A percentile compares a stretch with the other conserved stretches of the same genome.
These are phyloP conservation scores for Salix caprea DNA, from an alignment of 345 rosid genomes.

Conservation along the genomic window DNA sequence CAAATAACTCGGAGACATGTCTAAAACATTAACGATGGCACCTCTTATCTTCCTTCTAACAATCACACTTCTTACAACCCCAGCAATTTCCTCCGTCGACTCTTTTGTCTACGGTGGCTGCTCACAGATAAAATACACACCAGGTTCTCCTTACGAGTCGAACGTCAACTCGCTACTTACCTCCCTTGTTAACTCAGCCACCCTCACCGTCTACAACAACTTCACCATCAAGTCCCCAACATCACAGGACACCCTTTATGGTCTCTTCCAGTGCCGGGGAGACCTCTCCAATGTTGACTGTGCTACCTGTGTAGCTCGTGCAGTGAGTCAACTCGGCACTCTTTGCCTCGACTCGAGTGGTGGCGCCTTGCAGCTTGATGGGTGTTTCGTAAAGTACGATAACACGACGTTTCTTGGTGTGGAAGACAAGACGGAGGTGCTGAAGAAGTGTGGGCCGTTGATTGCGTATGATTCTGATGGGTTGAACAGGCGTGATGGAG, in stretches of 20 bases:
- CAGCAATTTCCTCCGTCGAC: slow-evolving; percentile 14
- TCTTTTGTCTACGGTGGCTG: slow-evolving; percentile 30
- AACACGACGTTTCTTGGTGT: slow-evolving; percentile 22
- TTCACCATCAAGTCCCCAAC: slow-evolving; percentile 19
- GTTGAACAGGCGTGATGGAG: slow-evolving; percentile 24
- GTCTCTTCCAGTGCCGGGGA: slow-evolving; percentile 36
- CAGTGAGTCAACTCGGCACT: slow-evolving; percentile 22
- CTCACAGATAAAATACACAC: slow-evolving; percentile 16
- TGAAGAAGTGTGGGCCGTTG: slow-evolving; percentile 24
- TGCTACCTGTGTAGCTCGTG: slow-evolving; percentile 18
- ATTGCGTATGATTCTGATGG: slow-evolving; percentile 7
- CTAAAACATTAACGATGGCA: not conserved
- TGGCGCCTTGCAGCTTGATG: slow-evolving; percentile 31
- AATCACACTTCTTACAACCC: not conserved
- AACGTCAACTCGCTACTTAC: slow-evolving; percentile 30
- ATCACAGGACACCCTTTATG: slow-evolving; percentile 19
- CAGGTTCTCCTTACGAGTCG: slow-evolving; percentile 27
- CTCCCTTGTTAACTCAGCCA: slow-evolving; percentile 29
- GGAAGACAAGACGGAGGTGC: slow-evolving; percentile 25
- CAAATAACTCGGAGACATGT: not conserved
- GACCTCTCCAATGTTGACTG: slow-evolving; percentile 26
- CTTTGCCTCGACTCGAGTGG: slow-evolving; percentile 25
- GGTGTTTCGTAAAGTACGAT: slow-evolving; percentile 28
- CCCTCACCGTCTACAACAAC: slow-evolving; percentile 24
- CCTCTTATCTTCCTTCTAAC: not conserved